Evolutionary conservation across 2,329 filamentous ascomycete species (phyloP).

Genomic region (Penicillium expansum): DNA sequence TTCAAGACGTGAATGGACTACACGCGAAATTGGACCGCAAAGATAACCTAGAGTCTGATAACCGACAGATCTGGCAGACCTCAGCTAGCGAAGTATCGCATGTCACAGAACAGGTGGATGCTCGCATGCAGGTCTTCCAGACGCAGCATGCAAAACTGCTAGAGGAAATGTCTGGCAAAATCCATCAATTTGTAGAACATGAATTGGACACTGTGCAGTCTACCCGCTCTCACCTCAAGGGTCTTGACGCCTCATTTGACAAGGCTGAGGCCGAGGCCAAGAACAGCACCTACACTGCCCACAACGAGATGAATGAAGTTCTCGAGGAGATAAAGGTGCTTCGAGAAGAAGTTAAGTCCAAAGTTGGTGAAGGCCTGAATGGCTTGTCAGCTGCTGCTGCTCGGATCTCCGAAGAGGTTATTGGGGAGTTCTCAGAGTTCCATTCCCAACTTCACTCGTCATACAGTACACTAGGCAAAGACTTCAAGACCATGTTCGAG

Average conservation of each 20-base stretch:
- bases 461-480: conserved; percentile 76
- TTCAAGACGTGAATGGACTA: conserved; percentile 75
- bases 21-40: conserved; percentile 84
- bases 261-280: conserved; percentile 67
- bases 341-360: conserved; percentile 80
- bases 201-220: conserved; percentile 70
- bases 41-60: conserved; percentile 76
- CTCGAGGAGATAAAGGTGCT: conserved; percentile 90
- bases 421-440: conserved; percentile 80
- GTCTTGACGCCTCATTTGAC: conserved; percentile 66
- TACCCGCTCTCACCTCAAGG: conserved; percentile 68
- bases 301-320: conserved; percentile 84
- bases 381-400: conserved; percentile 80
- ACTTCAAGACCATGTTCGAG: conserved; percentile 84
- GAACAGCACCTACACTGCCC: conserved; percentile 51
- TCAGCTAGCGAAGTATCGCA: conserved; percentile 73
- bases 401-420: conserved; percentile 83
- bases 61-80: conserved; percentile 73
- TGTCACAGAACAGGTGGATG: conserved; percentile 74
- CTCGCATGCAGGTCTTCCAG: conserved; percentile 69
- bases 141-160: conserved; percentile 70
- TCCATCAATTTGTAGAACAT: conserved; percentile 71
- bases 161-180: conserved; percentile 63
- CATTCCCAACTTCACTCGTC: conserved; percentile 79
- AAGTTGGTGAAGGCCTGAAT: conserved; percentile 79